Conservation (phyloP, 257 asterid genomes). For the Thymus mandschuricus region DNA sequence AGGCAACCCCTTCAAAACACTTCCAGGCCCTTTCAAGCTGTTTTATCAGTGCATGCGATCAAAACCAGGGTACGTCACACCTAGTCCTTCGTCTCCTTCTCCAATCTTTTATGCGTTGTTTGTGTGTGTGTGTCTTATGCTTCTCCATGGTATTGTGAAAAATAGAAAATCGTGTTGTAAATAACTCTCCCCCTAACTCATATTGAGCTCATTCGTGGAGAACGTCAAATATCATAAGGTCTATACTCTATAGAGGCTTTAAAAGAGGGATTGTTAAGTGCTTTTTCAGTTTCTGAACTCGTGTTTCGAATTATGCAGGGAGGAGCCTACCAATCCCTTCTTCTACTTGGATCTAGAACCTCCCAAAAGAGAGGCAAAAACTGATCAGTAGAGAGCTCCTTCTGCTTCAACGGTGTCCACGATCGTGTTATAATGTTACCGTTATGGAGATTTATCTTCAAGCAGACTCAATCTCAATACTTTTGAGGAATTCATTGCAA, state of each 20-base stretch:
- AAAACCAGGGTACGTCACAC: slow-evolving; percentile 74
- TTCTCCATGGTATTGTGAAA: not conserved
- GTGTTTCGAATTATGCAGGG: slow-evolving; percentile 57
- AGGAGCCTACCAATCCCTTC: slow-evolving; percentile 94
- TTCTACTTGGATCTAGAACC: slow-evolving; percentile 86
- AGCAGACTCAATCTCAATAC: not conserved
- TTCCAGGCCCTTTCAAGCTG: slow-evolving; percentile 96
- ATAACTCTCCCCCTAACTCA: not conserved
- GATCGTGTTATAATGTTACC: slow-evolving; percentile 3
- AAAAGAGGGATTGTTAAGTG: not conserved
- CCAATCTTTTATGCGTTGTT: not conserved
- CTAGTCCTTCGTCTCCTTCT: slow-evolving; percentile 4
- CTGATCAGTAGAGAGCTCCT: slow-evolving; percentile 12
- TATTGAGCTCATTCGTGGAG: not conserved
- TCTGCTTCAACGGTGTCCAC: slow-evolving; percentile 12
- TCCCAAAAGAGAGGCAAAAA: slow-evolving; percentile 59
- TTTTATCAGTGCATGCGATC: slow-evolving; percentile 95
- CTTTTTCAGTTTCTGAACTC: not conserved
- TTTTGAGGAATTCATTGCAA: slow-evolving; percentile 1
- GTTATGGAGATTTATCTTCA: slow-evolving; percentile 6
- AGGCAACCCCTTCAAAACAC: slow-evolving; percentile 95
- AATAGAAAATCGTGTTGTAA: slow-evolving; percentile 4
- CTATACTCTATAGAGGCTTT: no score
- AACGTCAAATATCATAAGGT: not conserved
- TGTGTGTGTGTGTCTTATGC: not conserved